Evolutionary conservation across 257 asterid species (phyloP).

Genomic region (Forsythia suspensa): DNA sequence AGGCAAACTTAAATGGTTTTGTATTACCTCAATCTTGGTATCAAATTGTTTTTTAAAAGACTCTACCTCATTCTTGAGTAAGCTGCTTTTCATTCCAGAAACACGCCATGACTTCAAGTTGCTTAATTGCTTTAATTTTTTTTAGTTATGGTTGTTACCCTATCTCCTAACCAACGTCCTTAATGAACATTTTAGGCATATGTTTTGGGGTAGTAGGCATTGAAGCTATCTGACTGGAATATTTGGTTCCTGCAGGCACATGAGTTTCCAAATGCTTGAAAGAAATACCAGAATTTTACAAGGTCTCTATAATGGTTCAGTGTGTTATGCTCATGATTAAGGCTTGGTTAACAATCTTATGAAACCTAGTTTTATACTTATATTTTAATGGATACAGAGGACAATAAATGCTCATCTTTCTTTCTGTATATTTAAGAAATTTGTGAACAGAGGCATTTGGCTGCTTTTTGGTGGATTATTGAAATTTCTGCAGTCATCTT

Average conservation of each 20-base stretch:
- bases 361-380: constrained; percentile 22
- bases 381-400: constrained; percentile 22
- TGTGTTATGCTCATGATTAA: constrained; percentile 38
- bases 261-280: constrained; percentile 87
- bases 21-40: neutral
- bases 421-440: neutral
- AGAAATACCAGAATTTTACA: constrained; percentile 66
- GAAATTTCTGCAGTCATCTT: neutral
- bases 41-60: neutral
- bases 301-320: constrained; percentile 60
- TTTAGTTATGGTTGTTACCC: constrained; percentile 16
- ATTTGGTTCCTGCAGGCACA: constrained; percentile 99
- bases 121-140: constrained; percentile 21
- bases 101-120: constrained; percentile 10
- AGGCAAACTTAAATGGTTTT: neutral
- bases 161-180: constrained; percentile 22
- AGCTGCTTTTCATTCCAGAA: constrained; percentile 11
- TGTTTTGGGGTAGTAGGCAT: constrained; percentile 38
- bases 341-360: constrained; percentile 21
- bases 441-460: neutral
- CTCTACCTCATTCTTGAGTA: constrained; percentile 2
- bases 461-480: neutral
- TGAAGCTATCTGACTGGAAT: constrained; percentile 72
- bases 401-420: neutral
- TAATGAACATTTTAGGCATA: constrained; percentile 17